Evolutionary conservation across 768 basidiomycete species (phyloP), one percentile per base, ranked within the genome.

Genomic region (Leucocoprinus leucothites): DNA sequence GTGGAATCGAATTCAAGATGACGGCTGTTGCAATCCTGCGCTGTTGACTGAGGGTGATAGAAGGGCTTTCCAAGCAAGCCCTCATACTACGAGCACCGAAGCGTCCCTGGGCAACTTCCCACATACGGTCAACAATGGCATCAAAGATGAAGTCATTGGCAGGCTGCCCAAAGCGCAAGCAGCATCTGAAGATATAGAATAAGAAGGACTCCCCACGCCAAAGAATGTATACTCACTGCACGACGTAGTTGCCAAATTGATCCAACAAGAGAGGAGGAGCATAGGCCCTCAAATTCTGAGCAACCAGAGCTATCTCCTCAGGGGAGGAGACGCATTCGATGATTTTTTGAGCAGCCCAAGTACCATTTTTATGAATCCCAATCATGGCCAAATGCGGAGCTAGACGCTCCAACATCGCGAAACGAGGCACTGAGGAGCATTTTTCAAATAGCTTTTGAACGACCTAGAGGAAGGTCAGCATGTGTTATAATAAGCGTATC

Each of bases 271-370:
- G 79, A 9, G 97, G 94, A 43, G 97, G 97, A 9, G 90, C 83
- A 67, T 96, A 99, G 0, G 97, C 86, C 57, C 91, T 78, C 57
- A 99, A 71, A 66, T 96, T 90, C 67, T 89, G 86, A 43, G 91
- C 85, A 64, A 99, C 86, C 38, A 96, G 70, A 5, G 78, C 78
- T 52, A 94, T 81, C 68, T 99, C 97, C 52, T 97, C 94, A 16
- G 89, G 85, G 28, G 80, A 86, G 54, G 86, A 82, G 42, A 94
- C 91, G 58, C 94, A 96, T 72, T 98, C 94, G 56, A 98, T 98
- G 66, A 97, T 94, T 80, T 98, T 98, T 72, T 99, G 97, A 2
- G 95, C 95, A 2, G 96, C 96, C 97, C 97, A 98, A 0, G 97
- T 99, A 25, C 97, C 97, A 61, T 99, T 98, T 78, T 98, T 98